Percentiles rank a stretch among this genome's conserved stretches.
Conservation (phyloP, 2,329 filamentous ascomycete genomes). For the Ambrosiella cleistominuta region DNA sequence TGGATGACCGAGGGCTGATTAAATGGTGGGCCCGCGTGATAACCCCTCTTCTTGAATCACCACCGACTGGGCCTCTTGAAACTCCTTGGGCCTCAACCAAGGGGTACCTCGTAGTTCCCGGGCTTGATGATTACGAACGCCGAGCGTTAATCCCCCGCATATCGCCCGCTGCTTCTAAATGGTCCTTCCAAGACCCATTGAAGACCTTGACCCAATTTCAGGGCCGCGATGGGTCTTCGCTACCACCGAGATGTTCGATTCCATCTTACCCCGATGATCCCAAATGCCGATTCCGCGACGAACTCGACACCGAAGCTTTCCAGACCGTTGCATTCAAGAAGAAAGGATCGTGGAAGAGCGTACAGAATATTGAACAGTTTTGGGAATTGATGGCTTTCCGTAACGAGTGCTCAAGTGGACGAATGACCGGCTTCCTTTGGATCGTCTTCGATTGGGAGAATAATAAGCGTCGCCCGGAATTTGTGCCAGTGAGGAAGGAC, state of each 20-base stretch:
- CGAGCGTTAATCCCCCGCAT: slow-evolving; percentile 54
- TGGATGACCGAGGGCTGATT: slow-evolving; percentile 77
- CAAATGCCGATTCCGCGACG: slow-evolving; percentile 74
- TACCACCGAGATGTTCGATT: slow-evolving; percentile 68
- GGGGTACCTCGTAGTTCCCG: slow-evolving; percentile 74
- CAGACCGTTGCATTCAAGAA: slow-evolving; percentile 36
- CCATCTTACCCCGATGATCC: slow-evolving; percentile 90
- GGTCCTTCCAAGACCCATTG: slow-evolving; percentile 58
- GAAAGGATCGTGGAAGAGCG: slow-evolving; percentile 61
- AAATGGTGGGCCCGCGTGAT: slow-evolving; percentile 91
- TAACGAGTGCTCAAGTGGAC: slow-evolving; percentile 85
- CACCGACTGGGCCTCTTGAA: slow-evolving; percentile 18
- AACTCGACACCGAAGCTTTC: slow-evolving; percentile 68
- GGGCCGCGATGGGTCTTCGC: slow-evolving; percentile 33
- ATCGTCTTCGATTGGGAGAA: slow-evolving; percentile 52
- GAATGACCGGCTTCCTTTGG: slow-evolving; percentile 91
- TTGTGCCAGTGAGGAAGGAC: slow-evolving; percentile 10
- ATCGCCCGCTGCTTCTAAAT: slow-evolving; percentile 20
- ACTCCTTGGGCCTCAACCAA: slow-evolving; percentile 33
- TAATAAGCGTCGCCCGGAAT: slow-evolving; percentile 5
- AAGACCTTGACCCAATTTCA: slow-evolving; percentile 44
- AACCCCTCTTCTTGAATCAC: slow-evolving; percentile 49
- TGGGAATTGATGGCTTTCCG: slow-evolving; percentile 98
- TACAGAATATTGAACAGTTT: slow-evolving; percentile 73
- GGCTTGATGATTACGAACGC: slow-evolving; percentile 66